phyloP scores from a whole-genome alignment of 495 filamentous ascomycete genomes.

The Lichenothelia convexa region DNA sequence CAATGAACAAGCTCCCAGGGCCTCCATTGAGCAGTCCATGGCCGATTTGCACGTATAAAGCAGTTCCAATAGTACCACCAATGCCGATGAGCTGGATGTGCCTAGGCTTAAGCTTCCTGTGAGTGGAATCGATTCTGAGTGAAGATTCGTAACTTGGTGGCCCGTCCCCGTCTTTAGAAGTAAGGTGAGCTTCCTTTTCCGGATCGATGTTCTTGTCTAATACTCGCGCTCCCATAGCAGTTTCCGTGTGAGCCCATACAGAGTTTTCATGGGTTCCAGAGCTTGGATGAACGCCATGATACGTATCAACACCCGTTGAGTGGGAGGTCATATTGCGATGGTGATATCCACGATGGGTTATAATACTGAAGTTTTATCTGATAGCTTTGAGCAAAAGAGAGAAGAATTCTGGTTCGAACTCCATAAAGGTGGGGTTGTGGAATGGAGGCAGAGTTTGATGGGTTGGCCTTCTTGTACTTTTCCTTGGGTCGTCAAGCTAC shows the following conservation, averaged over 20 bases:
- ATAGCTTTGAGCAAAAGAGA: slow-evolving; percentile 7
- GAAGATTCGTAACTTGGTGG: neutral
- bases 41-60: slow-evolving; percentile 59
- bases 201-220: too few species aligned
- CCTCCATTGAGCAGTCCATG: slow-evolving; percentile 48
- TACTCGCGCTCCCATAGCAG: neutral
- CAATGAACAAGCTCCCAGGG: slow-evolving; percentile 57
- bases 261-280: neutral
- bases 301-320: neutral
- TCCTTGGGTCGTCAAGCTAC: too few species aligned
- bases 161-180: neutral
- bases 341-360: neutral
- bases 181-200: neutral
- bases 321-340: neutral
- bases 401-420: slow-evolving; percentile 6
- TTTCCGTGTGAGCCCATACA: neutral
- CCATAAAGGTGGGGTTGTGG: too few species aligned
- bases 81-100: slow-evolving; percentile 62
- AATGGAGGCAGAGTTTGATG: too few species aligned
- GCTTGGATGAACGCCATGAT: neutral
- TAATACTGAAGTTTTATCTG: slow-evolving; percentile 1
- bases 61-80: slow-evolving; percentile 69
- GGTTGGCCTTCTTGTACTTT: too few species aligned
- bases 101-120: slow-evolving; percentile 41
- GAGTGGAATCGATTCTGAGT: slow-evolving; percentile 25